A percentile compares a stretch with the other conserved stretches of the same genome.
Conservation (phyloP, 73 alveolate genomes). For the Paramecium biaurelia region DNA sequence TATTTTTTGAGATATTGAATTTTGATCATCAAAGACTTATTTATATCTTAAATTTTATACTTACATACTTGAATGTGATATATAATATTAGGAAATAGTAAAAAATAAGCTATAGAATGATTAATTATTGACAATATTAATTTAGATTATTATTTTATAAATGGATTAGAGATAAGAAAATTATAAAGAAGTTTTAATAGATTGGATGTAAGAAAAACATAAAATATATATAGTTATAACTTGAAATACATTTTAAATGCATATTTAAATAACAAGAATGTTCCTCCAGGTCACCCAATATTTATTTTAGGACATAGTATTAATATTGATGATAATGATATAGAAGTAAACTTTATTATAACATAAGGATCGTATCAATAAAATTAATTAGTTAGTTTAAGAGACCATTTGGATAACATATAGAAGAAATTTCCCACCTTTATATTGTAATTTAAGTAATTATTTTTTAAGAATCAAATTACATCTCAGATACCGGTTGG, state of each 20-base stretch:
- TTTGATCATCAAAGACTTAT: neutral
- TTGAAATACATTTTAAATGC: constrained; percentile 14
- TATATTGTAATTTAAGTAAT: neutral
- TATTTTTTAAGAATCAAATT: constrained; percentile 1
- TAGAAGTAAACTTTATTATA: neutral
- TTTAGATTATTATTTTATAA: neutral
- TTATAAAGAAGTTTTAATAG: neutral
- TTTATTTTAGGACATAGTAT: neutral
- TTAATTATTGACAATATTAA: neutral
- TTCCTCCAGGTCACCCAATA: neutral
- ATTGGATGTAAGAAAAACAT: neutral
- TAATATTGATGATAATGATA: neutral
- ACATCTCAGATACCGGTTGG: constrained; percentile 64
- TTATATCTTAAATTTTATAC: neutral
- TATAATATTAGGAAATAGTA: neutral
- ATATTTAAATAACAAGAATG: neutral
- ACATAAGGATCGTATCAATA: neutral
- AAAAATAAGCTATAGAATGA: neutral
- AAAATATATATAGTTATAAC: neutral
- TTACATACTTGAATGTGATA: neutral
- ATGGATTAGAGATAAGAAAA: constrained; percentile 11
- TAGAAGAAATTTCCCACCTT: constrained; percentile 56
- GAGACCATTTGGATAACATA: constrained; percentile 56
- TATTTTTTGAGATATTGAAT: neutral
- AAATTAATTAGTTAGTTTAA: neutral